These are phyloP conservation scores for Leishmania arabica DNA, from an alignment of 208 protist genomes.

Conservation along the genomic window DNA sequence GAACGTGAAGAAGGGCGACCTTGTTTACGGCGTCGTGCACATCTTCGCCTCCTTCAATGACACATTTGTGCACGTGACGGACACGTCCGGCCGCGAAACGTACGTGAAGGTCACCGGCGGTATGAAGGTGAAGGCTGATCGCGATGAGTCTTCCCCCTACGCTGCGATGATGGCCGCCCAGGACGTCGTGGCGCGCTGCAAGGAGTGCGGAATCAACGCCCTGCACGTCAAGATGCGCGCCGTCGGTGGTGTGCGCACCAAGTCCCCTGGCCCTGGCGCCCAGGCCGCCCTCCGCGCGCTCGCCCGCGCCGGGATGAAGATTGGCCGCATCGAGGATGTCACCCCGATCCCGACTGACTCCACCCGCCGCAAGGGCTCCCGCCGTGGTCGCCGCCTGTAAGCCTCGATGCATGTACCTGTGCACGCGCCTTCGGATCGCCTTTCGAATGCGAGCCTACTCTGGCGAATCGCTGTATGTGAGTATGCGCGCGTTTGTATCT, in stretches of 20 bases:
- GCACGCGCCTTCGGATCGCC: background rate
- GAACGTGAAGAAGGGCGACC: constrained; percentile 83
- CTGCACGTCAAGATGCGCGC: constrained; percentile 99
- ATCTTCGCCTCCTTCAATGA: constrained; percentile 98
- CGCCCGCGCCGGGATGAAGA: constrained; percentile 99
- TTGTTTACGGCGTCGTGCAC: constrained; percentile 99
- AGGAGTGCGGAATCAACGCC: constrained; percentile 98
- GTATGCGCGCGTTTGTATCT: background rate
- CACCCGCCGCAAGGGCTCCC: constrained; percentile 98
- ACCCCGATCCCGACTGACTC: constrained; percentile 99
- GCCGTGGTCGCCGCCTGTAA: constrained; percentile 98
- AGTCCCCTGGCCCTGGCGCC: constrained; percentile 99
- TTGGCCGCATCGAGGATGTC: constrained; percentile 99
- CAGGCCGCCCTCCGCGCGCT: constrained; percentile 99
- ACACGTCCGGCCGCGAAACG: constrained; percentile 99
- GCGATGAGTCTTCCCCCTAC: constrained; percentile 99
- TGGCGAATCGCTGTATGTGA: too few relatives aligned
- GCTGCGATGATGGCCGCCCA: constrained; percentile 99
- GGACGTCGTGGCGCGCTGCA: constrained; percentile 97
- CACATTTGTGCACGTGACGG: constrained; percentile 99
- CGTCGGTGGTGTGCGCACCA: constrained; percentile 98
- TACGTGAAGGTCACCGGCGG: constrained; percentile 99
- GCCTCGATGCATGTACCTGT: background rate
- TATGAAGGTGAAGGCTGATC: constrained; percentile 99
- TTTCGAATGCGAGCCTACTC: background rate